Conservation (phyloP, 2,329 filamentous ascomycete species). For the Truncatella angustata region DNA sequence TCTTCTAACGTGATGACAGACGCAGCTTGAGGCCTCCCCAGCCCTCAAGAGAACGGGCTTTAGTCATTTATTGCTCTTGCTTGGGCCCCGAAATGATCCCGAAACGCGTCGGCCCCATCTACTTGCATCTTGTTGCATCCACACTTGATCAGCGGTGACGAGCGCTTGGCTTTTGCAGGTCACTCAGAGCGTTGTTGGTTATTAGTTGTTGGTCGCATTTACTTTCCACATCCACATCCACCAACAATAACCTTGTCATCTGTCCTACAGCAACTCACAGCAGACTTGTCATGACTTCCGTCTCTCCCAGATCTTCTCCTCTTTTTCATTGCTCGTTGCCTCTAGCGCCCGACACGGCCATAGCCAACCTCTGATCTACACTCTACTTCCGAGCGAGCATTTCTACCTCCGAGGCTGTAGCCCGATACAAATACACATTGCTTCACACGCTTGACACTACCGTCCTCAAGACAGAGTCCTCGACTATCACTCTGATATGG, state of each 20-base stretch:
- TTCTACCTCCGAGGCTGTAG: neutral
- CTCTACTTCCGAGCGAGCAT: neutral
- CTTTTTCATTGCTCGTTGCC: neutral
- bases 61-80: neutral
- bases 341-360: neutral
- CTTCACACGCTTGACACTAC: neutral
- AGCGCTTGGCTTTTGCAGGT: neutral
- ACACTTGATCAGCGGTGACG: slow-evolving; percentile 11
- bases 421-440: neutral
- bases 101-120: slow-evolving; percentile 7
- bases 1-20: neutral
- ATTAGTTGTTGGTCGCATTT: slow-evolving; percentile 6
- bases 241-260: slow-evolving; percentile 3
- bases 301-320: neutral
- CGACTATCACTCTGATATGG: slow-evolving; percentile 19
- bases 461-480: neutral
- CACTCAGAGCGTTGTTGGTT: neutral
- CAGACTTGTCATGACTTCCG: slow-evolving; percentile 6
- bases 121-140: slow-evolving; percentile 5
- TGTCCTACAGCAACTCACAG: neutral
- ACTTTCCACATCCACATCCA: neutral
- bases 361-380: neutral
- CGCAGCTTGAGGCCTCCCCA: slow-evolving; percentile 4
- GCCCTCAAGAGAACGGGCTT: neutral
- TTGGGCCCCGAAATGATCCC: slow-evolving; percentile 11